A percentile compares a stretch with the other conserved stretches of the same genome.
Evolutionary conservation across 148 eudicot genomes (phyloP).

Genomic region (Persicaria tinctoria): DNA sequence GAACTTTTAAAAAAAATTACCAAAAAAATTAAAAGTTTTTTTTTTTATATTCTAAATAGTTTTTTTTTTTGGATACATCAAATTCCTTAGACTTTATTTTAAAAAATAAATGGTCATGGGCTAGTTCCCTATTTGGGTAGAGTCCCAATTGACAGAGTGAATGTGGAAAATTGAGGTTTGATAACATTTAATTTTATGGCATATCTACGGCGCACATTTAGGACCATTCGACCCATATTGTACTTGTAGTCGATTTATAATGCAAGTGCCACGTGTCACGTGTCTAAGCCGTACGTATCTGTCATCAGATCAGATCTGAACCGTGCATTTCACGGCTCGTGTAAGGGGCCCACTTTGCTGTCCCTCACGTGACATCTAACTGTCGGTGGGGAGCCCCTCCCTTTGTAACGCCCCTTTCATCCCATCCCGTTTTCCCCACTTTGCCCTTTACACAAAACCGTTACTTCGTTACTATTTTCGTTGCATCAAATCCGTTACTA

Average conservation of each 20-base stretch:
- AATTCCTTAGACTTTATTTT: too few relatives aligned
- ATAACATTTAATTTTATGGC: not conserved
- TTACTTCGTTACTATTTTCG: too few relatives aligned
- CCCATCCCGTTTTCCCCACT: not conserved
- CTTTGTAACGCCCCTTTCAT: not conserved
- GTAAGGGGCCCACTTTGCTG: not conserved
- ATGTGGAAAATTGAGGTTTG: not conserved
- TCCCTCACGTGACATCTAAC: constrained; percentile 26
- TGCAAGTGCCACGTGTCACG: not conserved
- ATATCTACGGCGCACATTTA: not conserved
- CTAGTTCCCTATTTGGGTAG: not conserved
- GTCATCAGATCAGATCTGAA: constrained; percentile 8
- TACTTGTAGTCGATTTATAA: not conserved
- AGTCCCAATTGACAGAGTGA: not conserved
- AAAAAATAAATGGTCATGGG: not conserved
- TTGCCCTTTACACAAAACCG: not conserved
- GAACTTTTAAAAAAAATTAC: too few relatives aligned
- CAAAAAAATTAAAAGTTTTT: too few relatives aligned
- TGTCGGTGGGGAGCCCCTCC: constrained; percentile 23
- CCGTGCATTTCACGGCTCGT: constrained; percentile 29
- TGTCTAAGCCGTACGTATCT: not conserved
- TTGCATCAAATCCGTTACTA: not conserved
- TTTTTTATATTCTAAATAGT: too few relatives aligned
- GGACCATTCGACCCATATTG: not conserved
- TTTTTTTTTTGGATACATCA: too few relatives aligned